phyloP scores from a whole-genome alignment of 148 eudicot species.

The Spergularia bocconei region DNA sequence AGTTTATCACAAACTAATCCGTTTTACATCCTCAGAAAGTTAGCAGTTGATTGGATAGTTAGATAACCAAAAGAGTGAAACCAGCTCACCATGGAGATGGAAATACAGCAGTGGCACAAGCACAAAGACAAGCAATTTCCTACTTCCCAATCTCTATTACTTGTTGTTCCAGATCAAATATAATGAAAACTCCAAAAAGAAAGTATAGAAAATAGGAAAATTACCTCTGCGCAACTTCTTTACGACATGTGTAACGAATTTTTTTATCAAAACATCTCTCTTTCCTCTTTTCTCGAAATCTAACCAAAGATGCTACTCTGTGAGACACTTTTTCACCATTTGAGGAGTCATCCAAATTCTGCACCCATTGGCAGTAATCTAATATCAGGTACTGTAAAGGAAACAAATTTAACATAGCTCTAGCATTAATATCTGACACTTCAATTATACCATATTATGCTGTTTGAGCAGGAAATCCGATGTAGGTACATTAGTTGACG shows the following conservation, averaged over 20 bases:
- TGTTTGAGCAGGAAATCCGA: conserved; percentile 38
- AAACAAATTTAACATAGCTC: neutral
- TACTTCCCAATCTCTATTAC: neutral
- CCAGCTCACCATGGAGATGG: neutral
- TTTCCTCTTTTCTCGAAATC: conserved; percentile 38
- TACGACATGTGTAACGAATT: conserved; percentile 34
- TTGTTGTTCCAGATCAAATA: neutral
- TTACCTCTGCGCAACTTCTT: conserved; percentile 43
- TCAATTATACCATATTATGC: conserved; percentile 32
- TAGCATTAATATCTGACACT: neutral
- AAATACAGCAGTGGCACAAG: neutral
- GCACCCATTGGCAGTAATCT: conserved; percentile 13
- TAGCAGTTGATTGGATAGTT: neutral
- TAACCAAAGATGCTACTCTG: conserved; percentile 31
- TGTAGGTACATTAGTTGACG: conserved; percentile 37
- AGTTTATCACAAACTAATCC: neutral
- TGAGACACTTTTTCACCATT: conserved; percentile 28
- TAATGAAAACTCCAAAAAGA: neutral
- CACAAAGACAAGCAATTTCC: neutral
- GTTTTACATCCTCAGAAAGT: neutral
- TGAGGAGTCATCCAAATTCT: conserved; percentile 30
- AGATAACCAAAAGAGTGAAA: neutral
- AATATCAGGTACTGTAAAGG: neutral
- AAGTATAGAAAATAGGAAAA: neutral
- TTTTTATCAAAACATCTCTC: conserved; percentile 39